A percentile compares a stretch with the other conserved stretches of the same genome.
Conservation (phyloP, 2,329 filamentous ascomycete species). For the Clarireedia homoeocarpa region DNA sequence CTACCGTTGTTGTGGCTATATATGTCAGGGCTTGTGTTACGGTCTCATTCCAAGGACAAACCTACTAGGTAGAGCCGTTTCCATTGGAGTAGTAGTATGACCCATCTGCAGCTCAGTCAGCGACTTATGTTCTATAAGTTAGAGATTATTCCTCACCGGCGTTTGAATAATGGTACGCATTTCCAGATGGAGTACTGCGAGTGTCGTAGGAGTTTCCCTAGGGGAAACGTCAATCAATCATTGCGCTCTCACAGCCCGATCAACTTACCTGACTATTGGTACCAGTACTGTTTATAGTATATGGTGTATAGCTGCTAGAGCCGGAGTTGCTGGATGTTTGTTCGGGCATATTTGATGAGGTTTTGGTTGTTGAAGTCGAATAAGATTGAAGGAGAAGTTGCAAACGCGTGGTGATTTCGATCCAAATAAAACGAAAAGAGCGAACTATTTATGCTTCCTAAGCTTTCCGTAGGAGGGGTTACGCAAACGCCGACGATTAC, state of each 20-base stretch:
- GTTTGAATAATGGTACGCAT: slow-evolving; percentile 62
- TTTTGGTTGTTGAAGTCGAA: neutral
- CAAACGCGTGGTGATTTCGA: too few species aligned
- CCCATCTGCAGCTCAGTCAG: slow-evolving; percentile 35
- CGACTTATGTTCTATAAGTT: neutral
- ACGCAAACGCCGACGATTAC: too few species aligned
- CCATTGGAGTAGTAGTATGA: slow-evolving; percentile 70
- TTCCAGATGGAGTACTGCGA: slow-evolving; percentile 50
- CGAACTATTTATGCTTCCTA: too few species aligned
- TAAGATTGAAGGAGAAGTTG: too few species aligned
- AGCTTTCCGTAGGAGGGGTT: too few species aligned
- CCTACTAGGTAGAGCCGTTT: slow-evolving; percentile 54
- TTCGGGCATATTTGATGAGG: neutral
- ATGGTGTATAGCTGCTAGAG: slow-evolving; percentile 20
- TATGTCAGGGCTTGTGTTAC: too few species aligned
- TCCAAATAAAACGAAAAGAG: too few species aligned
- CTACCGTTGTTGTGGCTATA: slow-evolving; percentile 47
- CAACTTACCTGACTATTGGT: slow-evolving; percentile 52
- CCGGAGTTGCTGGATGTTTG: neutral
- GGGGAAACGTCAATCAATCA: neutral
- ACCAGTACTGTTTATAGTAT: slow-evolving; percentile 36
- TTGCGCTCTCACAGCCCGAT: neutral
- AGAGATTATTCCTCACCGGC: slow-evolving; percentile 30
- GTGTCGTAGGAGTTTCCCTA: slow-evolving; percentile 63
- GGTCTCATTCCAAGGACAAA: too few species aligned